Evolutionary conservation across 2,329 filamentous ascomycete genomes (phyloP).

Genomic region (Fusarium torreyae): DNA sequence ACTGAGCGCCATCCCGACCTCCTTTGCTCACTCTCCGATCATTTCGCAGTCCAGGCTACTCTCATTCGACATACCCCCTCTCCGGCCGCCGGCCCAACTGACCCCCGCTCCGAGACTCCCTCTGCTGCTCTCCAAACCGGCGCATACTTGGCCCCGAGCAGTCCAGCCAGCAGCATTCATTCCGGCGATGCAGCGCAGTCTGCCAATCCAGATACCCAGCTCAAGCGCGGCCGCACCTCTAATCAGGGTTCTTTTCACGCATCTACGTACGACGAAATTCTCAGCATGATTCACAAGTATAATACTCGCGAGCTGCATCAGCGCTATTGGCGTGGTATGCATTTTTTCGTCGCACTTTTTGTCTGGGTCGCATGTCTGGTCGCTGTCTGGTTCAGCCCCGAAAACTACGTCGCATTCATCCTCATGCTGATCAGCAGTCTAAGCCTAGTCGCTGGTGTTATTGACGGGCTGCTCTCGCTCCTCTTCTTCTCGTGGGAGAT

Average conservation of each 20-base stretch:
- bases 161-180: conserved; percentile 45
- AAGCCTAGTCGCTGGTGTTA: conserved; percentile 79
- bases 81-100: conserved; percentile 27
- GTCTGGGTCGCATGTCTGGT: conserved; percentile 82
- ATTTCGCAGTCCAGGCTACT: conserved; percentile 91
- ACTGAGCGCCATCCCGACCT: conserved; percentile 84
- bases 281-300: conserved; percentile 79
- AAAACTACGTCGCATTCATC: conserved; percentile 83
- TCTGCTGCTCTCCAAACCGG: conserved; percentile 48
- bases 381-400: conserved; percentile 88
- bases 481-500: conserved; percentile 90
- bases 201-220: conserved; percentile 53
- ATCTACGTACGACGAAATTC: conserved; percentile 66
- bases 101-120: conserved; percentile 38
- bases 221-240: conserved; percentile 48
- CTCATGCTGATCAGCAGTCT: conserved; percentile 86
- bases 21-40: conserved; percentile 90
- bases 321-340: conserved; percentile 77
- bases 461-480: conserved; percentile 89
- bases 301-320: conserved; percentile 79
- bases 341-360: conserved; percentile 79
- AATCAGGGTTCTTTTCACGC: conserved; percentile 36
- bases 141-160: conserved; percentile 46
- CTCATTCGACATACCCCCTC: conserved; percentile 66
- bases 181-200: conserved; percentile 40